Percentiles rank a stretch among this genome's conserved stretches.
These are phyloP conservation scores for Linderniella brevidens DNA, from an alignment of 257 asterid species.

Conservation along the genomic window DNA sequence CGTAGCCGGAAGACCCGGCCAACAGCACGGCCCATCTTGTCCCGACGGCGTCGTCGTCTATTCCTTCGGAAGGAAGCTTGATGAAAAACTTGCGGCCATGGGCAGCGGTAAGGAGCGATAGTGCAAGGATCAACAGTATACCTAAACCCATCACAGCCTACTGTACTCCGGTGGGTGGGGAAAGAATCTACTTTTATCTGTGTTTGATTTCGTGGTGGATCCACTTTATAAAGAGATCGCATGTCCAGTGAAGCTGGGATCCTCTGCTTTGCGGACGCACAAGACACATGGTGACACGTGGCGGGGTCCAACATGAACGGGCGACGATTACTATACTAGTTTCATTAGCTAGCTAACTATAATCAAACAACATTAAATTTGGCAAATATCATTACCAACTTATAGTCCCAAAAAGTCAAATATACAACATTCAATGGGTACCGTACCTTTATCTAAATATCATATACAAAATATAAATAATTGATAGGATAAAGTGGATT, in stretches of 20 bases:
- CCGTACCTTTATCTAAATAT: no score
- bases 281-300: no score
- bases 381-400: no score
- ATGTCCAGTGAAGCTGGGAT: background rate
- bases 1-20: conserved; percentile 87
- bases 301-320: no score
- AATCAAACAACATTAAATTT: no score
- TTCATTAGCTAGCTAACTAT: no score
- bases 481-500: no score
- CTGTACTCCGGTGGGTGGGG: conserved; percentile 12
- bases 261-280: conserved; percentile 1
- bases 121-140: conserved; percentile 22
- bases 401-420: no score
- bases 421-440: no score
- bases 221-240: background rate
- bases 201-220: background rate
- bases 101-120: conserved; percentile 24
- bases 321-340: no score
- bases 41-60: conserved; percentile 42
- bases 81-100: conserved; percentile 5
- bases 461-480: no score
- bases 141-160: background rate
- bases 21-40: conserved; percentile 87
- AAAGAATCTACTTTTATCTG: conserved; percentile 21
- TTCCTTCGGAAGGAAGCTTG: no score